Base-by-base conservation (phyloP, 2,329 filamentous ascomycete genomes). In the Aspergillus brunneoviolaceus region DNA sequence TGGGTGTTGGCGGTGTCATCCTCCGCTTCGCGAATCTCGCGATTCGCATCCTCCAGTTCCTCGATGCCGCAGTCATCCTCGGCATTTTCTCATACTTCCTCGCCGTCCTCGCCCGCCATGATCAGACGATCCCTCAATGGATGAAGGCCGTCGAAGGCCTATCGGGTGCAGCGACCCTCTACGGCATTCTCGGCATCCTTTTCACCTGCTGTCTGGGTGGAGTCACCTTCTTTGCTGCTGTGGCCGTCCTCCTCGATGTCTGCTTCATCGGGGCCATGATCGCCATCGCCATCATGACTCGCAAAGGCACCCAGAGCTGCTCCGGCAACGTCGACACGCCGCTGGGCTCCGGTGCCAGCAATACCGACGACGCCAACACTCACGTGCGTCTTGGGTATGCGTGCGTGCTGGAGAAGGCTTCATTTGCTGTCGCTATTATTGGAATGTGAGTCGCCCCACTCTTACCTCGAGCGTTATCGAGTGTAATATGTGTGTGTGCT, bases 1-100 rank as follows among this genome's bases (percentile, higher is more conserved):
- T 89, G 87, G 85, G 82, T 63, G 80, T 81, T 63, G 76, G 79
- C 49, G 85, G 87, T 64, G 75, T 87, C 63, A 81, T 85, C 68
- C 85, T 96, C 68, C 91, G 91, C 70, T 77, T 84, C 56, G 77
- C 84, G 51, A 89, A 91, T 70, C 89, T 89, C 74, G 82, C 88
- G 73, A 80, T 96, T 70, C 90, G 94, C 67, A 78, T 84, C 65
- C 77, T 96, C 59, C 86, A 91, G 70, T 89, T 96, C 76, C 82
- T 85, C 72, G 90, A 87, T 74, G 82, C 89, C 9, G 86, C 83
- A 60, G 82, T 96, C 66, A 84, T 94, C 62, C 84, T 97, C 63
- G 89, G 85, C 66, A 85, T 95, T 70, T 93, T 89, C 82, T 88
- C 87, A 53, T 96, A 96, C 82, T 96, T 92, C 82, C 85, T 97